Conservation (phyloP, 2,329 filamentous ascomycete species). For the Westerdykella aurantiaca region DNA sequence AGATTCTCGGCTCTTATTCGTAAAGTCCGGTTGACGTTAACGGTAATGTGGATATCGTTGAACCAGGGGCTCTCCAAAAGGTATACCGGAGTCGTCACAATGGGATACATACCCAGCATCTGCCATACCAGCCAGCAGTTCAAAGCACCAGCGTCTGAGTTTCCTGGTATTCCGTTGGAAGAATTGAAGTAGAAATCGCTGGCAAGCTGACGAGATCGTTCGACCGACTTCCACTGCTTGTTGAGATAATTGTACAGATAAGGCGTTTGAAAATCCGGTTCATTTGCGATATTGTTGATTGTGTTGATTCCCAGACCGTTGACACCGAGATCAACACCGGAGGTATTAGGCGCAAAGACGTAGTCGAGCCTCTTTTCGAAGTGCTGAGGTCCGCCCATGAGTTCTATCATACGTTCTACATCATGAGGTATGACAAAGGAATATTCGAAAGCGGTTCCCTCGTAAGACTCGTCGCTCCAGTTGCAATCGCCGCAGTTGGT, state of each 20-base stretch:
- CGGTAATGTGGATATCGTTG: constrained; percentile 32
- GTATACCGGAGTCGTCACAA: constrained; percentile 46
- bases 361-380: constrained; percentile 41
- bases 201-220: constrained; percentile 29
- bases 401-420: constrained; percentile 37
- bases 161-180: constrained; percentile 41
- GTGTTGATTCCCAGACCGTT: constrained; percentile 30
- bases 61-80: constrained; percentile 46
- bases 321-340: constrained; percentile 31
- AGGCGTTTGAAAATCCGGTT: constrained; percentile 38
- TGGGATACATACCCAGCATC: constrained; percentile 46
- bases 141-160: constrained; percentile 45
- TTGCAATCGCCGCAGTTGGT: constrained; percentile 40
- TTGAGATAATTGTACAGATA: constrained; percentile 42
- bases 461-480: constrained; percentile 40
- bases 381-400: constrained; percentile 38
- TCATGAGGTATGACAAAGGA: constrained; percentile 42
- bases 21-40: constrained; percentile 36
- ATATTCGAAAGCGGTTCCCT: constrained; percentile 42
- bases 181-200: constrained; percentile 40
- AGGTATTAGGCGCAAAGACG: constrained; percentile 37
- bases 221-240: constrained; percentile 34
- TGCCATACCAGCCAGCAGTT: constrained; percentile 50
- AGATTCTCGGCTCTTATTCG: constrained; percentile 35
- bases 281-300: constrained; percentile 37